Percentiles rank a stretch among this genome's conserved stretches.
phyloP scores from a whole-genome alignment of 2,329 filamentous ascomycete genomes.

The Aspergillus tanneri region DNA sequence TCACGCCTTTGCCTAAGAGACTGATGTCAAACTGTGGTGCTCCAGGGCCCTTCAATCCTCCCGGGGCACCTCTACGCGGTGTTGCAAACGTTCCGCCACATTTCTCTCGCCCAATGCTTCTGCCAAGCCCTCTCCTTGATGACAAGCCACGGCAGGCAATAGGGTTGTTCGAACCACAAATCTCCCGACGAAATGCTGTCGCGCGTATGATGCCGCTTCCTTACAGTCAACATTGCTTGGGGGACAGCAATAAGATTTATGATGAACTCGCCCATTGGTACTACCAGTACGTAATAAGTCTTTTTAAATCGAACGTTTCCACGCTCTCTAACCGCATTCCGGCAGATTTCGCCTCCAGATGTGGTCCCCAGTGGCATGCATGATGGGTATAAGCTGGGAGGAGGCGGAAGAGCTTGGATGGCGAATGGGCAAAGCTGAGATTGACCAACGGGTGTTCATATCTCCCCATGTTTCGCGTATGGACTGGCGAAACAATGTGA shows the following conservation, averaged over 20 bases:
- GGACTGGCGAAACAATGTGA: neutral
- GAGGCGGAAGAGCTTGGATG: neutral
- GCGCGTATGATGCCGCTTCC: neutral
- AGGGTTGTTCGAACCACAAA: neutral
- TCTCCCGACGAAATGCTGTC: neutral
- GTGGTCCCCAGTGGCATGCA: neutral
- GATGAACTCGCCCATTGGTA: neutral
- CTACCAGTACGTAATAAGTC: neutral
- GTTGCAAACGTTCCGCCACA: neutral
- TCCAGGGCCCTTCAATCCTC: neutral
- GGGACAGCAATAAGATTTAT: neutral
- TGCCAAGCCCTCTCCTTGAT: neutral
- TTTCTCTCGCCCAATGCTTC: neutral
- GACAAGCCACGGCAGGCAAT: neutral
- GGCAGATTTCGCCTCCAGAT: neutral
- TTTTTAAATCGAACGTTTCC: neutral
- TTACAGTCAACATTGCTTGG: neutral
- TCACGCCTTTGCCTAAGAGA: neutral
- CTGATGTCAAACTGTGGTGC: neutral
- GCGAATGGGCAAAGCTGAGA: neutral
- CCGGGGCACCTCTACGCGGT: neutral
- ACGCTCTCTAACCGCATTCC: neutral
- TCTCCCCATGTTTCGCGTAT: neutral
- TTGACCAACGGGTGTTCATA: neutral
- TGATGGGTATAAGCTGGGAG: neutral